These are phyloP conservation scores for Fusarium domesticum DNA, from an alignment of 2,329 filamentous ascomycete genomes.

Conservation along the genomic window DNA sequence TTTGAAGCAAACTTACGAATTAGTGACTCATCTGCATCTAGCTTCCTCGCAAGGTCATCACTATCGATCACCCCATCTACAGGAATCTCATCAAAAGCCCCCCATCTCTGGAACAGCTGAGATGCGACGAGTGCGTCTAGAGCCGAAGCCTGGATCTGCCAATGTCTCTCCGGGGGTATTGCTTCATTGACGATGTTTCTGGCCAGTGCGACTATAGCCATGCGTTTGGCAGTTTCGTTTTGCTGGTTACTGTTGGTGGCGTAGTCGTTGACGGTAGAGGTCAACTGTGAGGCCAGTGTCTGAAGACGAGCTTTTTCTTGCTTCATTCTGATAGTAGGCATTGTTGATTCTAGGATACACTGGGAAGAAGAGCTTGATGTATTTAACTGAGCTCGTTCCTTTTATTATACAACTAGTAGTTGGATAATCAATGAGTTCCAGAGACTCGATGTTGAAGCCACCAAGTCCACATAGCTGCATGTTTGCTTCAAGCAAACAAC, in stretches of 20 bases:
- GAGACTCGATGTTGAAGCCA: too few species aligned
- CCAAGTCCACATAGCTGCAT: neutral
- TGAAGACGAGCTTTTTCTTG: neutral
- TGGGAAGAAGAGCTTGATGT: too few species aligned
- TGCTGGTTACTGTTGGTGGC: neutral
- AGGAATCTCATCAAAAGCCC: conserved; percentile 33
- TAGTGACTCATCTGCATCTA: conserved; percentile 28
- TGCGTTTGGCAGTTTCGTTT: conserved; percentile 1
- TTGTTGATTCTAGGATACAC: too few species aligned
- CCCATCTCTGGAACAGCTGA: conserved; percentile 33
- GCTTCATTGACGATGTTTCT: conserved; percentile 3
- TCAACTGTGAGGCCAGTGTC: neutral
- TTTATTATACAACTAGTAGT: too few species aligned
- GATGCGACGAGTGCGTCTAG: conserved; percentile 19
- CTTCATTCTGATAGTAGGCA: neutral
- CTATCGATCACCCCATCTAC: conserved; percentile 26
- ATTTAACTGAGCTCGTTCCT: too few species aligned
- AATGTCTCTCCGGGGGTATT: conserved; percentile 6
- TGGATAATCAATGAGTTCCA: too few species aligned
- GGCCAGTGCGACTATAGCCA: conserved; percentile 1
- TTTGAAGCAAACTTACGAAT: conserved; percentile 14
- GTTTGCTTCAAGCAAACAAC: neutral
- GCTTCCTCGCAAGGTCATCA: conserved; percentile 26
- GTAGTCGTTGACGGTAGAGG: neutral
- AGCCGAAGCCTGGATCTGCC: conserved; percentile 1